Conservation (phyloP, 176 grass and related monocot species). For the Ensete ventricosum region DNA sequence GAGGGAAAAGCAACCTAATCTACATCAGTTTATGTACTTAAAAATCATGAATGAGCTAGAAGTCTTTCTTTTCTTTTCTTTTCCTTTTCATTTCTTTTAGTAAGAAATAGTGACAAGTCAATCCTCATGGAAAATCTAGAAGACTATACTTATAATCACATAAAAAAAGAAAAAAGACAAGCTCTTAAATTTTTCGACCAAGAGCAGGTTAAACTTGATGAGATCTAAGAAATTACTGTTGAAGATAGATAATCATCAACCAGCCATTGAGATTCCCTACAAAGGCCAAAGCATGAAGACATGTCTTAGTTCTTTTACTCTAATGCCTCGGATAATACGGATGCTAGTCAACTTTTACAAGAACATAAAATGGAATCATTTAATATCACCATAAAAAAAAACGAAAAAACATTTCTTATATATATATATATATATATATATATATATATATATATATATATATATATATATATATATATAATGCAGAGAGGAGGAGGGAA, state of each 20-base stretch:
- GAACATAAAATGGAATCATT: too few relatives aligned
- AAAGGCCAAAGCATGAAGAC: background rate
- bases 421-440: background rate
- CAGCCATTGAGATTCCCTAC: background rate
- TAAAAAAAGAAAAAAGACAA: background rate
- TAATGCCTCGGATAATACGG: too few relatives aligned
- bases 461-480: background rate
- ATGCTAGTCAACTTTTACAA: too few relatives aligned
- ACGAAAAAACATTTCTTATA: background rate
- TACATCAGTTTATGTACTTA: background rate
- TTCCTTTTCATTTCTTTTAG: too few relatives aligned
- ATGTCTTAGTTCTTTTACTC: too few relatives aligned
- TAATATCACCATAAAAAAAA: too few relatives aligned
- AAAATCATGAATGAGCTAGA: background rate
- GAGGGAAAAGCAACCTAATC: background rate
- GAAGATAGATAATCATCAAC: background rate
- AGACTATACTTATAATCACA: background rate
- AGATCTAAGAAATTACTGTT: background rate
- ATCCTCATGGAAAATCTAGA: background rate
- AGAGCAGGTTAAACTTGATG: background rate
- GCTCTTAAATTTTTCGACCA: background rate
- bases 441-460: background rate
- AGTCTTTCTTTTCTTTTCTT: too few relatives aligned
- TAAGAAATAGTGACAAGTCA: background rate
- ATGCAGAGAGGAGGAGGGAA: background rate